Percentiles rank a stretch among this genome's conserved stretches.
Evolutionary conservation across 73 alveolate genomes (phyloP).

Genomic region (Paramecium sexaurelia): DNA sequence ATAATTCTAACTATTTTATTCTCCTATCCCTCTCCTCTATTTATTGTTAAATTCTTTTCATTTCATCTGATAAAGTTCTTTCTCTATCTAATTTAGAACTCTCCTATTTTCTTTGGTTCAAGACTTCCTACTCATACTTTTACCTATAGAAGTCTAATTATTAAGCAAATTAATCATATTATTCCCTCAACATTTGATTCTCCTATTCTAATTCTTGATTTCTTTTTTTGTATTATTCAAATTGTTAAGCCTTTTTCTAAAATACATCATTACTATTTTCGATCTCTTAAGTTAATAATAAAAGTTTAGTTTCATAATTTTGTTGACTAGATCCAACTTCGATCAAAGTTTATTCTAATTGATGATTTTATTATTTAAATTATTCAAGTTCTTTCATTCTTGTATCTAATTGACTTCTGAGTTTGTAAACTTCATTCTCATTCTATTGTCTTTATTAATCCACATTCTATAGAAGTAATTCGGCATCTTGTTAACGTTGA

Average conservation of each 20-base stretch:
- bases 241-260: not conserved
- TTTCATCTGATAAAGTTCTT: not conserved
- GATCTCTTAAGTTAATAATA: slow-evolving; percentile 2
- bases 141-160: not conserved
- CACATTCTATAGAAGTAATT: not conserved
- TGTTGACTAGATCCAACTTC: not conserved
- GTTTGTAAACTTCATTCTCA: not conserved
- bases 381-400: not conserved
- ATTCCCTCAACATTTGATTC: not conserved
- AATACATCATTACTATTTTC: slow-evolving; percentile 46
- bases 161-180: slow-evolving; percentile 27
- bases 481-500: not conserved
- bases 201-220: slow-evolving; percentile 34
- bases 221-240: not conserved
- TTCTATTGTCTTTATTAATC: slow-evolving; percentile 15
- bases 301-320: slow-evolving; percentile 29
- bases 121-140: slow-evolving; percentile 12
- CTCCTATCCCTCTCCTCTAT: slow-evolving; percentile 24
- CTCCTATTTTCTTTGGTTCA: not conserved
- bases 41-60: not conserved
- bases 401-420: not conserved
- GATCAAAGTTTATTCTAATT: slow-evolving; percentile 15
- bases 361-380: not conserved
- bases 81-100: slow-evolving; percentile 28
- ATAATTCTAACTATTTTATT: not conserved